Conservation (phyloP, 192 early-diverging fungal genomes). For the Spinellus fusiger region DNA sequence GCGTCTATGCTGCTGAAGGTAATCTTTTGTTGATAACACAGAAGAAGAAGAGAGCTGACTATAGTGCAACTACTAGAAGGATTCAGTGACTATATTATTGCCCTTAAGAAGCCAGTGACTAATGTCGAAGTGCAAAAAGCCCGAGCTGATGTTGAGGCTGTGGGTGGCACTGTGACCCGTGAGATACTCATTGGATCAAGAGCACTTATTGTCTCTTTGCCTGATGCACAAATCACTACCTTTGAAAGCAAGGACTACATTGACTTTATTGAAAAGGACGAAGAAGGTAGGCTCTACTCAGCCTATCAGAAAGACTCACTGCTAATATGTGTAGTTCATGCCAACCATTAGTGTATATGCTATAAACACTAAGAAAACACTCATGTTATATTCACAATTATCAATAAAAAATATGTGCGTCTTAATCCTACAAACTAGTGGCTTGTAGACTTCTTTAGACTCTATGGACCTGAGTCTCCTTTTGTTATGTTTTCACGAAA, state of each 20-base stretch:
- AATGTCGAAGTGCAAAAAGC: constrained; percentile 13
- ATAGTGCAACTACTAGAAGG: background rate
- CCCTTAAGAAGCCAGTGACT: background rate
- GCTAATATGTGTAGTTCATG: too few relatives aligned
- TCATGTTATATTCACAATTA: too few relatives aligned
- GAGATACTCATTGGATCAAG: constrained; percentile 13
- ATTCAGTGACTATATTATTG: constrained; percentile 14
- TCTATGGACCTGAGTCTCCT: too few relatives aligned
- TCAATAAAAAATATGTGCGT: too few relatives aligned
- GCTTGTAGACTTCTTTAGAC: too few relatives aligned
- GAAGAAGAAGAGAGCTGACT: too few relatives aligned
- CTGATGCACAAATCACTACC: constrained; percentile 11
- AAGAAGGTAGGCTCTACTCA: too few relatives aligned
- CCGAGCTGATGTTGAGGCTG: constrained; percentile 14
- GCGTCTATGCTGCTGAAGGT: background rate
- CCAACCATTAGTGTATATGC: too few relatives aligned
- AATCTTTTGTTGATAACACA: background rate
- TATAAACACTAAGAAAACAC: too few relatives aligned
- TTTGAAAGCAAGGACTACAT: constrained; percentile 20
- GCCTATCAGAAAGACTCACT: too few relatives aligned
- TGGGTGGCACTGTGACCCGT: constrained; percentile 16
- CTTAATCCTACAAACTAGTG: too few relatives aligned
- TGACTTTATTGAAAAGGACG: constrained; percentile 25
- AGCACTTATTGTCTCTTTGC: constrained; percentile 18
- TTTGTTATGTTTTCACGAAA: too few relatives aligned